Evolutionary conservation across 192 early-diverging fungal species (phyloP).

Genomic region (Linnemannia zychae): DNA sequence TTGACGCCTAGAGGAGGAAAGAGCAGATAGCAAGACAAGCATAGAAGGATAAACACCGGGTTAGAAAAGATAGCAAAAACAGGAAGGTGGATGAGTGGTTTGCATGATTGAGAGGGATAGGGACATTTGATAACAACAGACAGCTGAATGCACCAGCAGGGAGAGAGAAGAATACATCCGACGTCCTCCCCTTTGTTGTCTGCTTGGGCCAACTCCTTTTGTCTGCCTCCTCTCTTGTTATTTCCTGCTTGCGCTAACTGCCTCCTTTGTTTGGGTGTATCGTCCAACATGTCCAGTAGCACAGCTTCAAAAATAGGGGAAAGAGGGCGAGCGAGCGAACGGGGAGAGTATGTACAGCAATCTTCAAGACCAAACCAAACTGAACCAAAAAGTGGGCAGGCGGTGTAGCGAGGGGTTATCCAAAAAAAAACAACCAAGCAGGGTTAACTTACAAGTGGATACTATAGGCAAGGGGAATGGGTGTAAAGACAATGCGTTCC

Average conservation of each 20-base stretch:
- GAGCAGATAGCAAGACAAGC: background rate
- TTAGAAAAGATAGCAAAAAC: background rate
- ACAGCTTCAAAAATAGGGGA: conserved; percentile 1
- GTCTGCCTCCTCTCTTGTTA: background rate
- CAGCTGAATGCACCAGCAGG: background rate
- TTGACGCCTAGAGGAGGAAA: conserved; percentile 62
- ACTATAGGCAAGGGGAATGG: conserved; percentile 78
- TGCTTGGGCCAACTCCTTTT: background rate
- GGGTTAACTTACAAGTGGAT: conserved; percentile 77
- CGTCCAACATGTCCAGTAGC: background rate
- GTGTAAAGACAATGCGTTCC: conserved; percentile 77
- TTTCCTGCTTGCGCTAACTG: background rate
- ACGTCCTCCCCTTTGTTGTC: too few relatives aligned
- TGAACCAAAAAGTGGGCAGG: background rate
- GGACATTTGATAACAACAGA: background rate
- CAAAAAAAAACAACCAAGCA: background rate
- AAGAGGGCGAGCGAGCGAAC: background rate
- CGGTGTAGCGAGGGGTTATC: background rate
- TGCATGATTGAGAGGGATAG: background rate
- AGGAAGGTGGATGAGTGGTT: background rate
- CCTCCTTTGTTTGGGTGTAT: background rate
- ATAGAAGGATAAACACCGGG: background rate
- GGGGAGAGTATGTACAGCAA: too few relatives aligned
- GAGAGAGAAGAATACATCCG: background rate
- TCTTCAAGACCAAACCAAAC: background rate